Evolutionary conservation across 1,284 basidiomycete species (phyloP).

Genomic region (Microbotryomycetes sp.): DNA sequence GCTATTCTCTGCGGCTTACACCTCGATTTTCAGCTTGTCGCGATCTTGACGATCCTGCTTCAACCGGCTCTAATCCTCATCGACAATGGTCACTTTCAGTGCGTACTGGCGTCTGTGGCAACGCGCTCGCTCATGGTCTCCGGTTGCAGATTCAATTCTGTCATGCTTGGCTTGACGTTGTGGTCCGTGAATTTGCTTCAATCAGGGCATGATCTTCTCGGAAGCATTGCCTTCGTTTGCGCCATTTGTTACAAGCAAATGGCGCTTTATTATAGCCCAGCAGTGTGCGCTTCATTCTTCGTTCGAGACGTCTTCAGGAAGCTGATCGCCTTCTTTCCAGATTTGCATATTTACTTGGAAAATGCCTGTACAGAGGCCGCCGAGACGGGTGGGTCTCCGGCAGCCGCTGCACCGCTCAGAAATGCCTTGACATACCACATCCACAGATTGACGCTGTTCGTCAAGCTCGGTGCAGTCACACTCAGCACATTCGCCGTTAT

Average conservation of each 20-base stretch:
- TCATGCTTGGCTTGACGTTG: conserved; percentile 76
- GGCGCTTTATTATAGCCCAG: conserved; percentile 88
- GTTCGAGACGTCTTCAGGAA: neutral
- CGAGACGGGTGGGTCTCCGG: conserved; percentile 54
- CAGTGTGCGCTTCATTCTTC: conserved; percentile 51
- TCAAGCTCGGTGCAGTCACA: conserved; percentile 53
- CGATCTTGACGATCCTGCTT: conserved; percentile 63
- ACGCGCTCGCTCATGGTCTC: neutral
- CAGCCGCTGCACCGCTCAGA: neutral
- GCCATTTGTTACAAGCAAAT: conserved; percentile 91
- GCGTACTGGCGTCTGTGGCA: conserved; percentile 3
- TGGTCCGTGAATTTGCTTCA: conserved; percentile 64
- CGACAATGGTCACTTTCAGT: conserved; percentile 90
- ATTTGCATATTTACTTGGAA: conserved; percentile 65
- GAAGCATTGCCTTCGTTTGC: conserved; percentile 71
- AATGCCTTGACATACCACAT: neutral
- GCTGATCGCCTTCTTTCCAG: neutral
- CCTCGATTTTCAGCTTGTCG: conserved; percentile 51
- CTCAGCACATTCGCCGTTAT: conserved; percentile 56
- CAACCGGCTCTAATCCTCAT: conserved; percentile 77
- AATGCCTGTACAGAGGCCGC: conserved; percentile 64
- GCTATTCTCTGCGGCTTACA: neutral
- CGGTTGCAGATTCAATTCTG: conserved; percentile 57
- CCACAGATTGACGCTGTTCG: conserved; percentile 55
- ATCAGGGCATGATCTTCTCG: conserved; percentile 59